Evolutionary conservation across 2,329 filamentous ascomycete species (phyloP), one percentile per base, ranked within the genome.

Genomic region (Geoglossum cookeanum): DNA sequence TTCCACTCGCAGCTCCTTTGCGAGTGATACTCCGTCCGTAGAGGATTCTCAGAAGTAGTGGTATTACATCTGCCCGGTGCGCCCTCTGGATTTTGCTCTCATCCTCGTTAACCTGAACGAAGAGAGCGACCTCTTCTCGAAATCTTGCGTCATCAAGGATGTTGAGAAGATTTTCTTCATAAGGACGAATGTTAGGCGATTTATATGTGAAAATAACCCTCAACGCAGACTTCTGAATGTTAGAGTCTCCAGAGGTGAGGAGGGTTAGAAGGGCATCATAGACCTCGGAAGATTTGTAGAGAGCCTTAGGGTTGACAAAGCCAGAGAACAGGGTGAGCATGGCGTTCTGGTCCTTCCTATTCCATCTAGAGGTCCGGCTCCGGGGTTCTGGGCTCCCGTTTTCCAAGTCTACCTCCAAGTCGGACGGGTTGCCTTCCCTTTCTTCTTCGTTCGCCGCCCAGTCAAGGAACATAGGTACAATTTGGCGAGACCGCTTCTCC

Each of bases 121-220:
- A 85, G 3, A 92, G 81, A 0, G 88, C 84, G n/a, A 98, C 77
- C 67, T 97, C 91, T 65, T 97, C 92, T 65, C 89, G 87, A 71
- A 97, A 95, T 54, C 87, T 80, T 29, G 86, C 83, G 61, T 97
- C 92, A 62, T 98, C 92, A 7, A 97, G 78, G 1, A 98, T 75
- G 63, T 88, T 90, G 60, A 88, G 78, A 29, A 98, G 71, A 63
- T 90, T 87, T 63, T 96, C 89, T 64, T 89, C 81, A 65, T 97
- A 95, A 0, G 82, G 77, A 59, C 77, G 78, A 55, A 98, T 75
- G 7, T 78, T 81, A 1, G 83, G 76, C 58, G 85, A 79, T 68
- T 95, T 97, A 91, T 92, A 98, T 0, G 88, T 80, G 56, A 96
- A 75, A 6, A 98, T 79, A 7, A 85, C 86, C 67, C 89, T 90